Percentiles rank a stretch among this genome's conserved stretches.
These are phyloP conservation scores for Neurospora pannonica DNA, from an alignment of 495 filamentous ascomycete species.

Conservation along the genomic window DNA sequence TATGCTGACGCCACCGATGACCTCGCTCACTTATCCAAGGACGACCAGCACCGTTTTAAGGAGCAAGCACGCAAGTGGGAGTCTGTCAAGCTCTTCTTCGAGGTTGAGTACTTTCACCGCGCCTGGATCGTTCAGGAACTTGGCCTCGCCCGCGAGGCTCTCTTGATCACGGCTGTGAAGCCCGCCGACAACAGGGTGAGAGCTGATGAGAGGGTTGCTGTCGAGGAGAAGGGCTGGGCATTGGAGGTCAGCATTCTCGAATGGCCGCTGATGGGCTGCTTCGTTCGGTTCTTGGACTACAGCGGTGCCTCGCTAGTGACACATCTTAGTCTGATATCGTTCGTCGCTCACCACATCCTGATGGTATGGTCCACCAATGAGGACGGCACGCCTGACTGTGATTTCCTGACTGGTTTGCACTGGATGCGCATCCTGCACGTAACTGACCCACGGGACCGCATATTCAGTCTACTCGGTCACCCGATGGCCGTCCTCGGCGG, in stretches of 20 bases:
- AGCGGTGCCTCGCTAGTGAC: constrained; percentile 9
- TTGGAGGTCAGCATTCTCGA: constrained; percentile 6
- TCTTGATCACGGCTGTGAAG: constrained; percentile 7
- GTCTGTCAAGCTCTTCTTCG: constrained; percentile 9
- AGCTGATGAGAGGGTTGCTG: background rate
- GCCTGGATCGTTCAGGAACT: constrained; percentile 20
- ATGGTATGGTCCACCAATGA: constrained; percentile 9
- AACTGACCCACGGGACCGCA: constrained; percentile 11
- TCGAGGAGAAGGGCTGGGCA: background rate
- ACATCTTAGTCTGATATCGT: constrained; percentile 8
- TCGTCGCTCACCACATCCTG: constrained; percentile 8
- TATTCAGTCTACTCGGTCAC: constrained; percentile 8
- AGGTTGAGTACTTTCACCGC: constrained; percentile 13
- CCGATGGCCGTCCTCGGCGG: constrained; percentile 4
- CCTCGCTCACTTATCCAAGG: constrained; percentile 1
- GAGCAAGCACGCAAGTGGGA: constrained; percentile 9
- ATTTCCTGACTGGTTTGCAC: constrained; percentile 12
- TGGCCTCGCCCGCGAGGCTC: constrained; percentile 8
- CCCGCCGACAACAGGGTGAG: background rate
- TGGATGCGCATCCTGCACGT: constrained; percentile 12
- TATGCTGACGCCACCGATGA: background rate
- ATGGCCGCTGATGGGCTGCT: constrained; percentile 9
- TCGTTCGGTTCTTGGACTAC: constrained; percentile 8
- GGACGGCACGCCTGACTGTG: constrained; percentile 7
- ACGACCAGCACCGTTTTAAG: constrained; percentile 4